Evolutionary conservation across 1,284 basidiomycete species (phyloP).

Genomic region (Trametes pubescens): DNA sequence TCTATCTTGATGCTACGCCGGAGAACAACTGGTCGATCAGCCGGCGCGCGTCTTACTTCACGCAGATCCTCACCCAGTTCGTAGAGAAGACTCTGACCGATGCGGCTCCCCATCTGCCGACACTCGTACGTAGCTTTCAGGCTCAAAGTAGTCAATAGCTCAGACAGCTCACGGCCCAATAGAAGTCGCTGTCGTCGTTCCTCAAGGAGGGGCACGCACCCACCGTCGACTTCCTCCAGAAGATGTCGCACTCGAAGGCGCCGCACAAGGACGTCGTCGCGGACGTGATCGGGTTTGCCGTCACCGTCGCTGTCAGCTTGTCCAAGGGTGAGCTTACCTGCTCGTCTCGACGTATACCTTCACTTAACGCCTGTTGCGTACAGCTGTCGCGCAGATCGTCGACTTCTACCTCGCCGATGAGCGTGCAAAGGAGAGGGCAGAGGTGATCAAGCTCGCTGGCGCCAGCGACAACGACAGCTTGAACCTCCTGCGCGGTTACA

Average conservation of each 20-base stretch:
- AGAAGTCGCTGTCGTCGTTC: slow-evolving; percentile 25
- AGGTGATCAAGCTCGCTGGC: slow-evolving; percentile 52
- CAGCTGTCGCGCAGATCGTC: slow-evolving; percentile 62
- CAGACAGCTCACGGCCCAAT: slow-evolving; percentile 19
- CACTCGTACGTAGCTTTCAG: slow-evolving; percentile 28
- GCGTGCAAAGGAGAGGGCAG: slow-evolving; percentile 48
- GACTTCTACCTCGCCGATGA: slow-evolving; percentile 67
- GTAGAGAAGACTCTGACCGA: slow-evolving; percentile 52
- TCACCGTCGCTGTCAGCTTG: slow-evolving; percentile 55
- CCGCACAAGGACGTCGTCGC: slow-evolving; percentile 53
- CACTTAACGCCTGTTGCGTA: background rate
- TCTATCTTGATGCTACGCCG: slow-evolving; percentile 60
- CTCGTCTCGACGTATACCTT: slow-evolving; percentile 56
- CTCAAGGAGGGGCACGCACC: slow-evolving; percentile 44
- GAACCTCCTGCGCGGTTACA: slow-evolving; percentile 56
- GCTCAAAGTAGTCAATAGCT: background rate
- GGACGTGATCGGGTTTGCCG: slow-evolving; percentile 56
- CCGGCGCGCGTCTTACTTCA: slow-evolving; percentile 52
- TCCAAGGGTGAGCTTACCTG: slow-evolving; percentile 56
- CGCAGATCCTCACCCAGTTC: slow-evolving; percentile 49
- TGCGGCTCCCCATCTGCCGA: slow-evolving; percentile 23
- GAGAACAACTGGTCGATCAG: slow-evolving; percentile 67
- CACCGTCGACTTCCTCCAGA: slow-evolving; percentile 52
- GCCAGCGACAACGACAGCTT: slow-evolving; percentile 46
- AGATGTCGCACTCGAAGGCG: slow-evolving; percentile 50